Evolutionary conservation across 108 stramenopile species (phyloP).

Genomic region (Nitzschia putrida): DNA sequence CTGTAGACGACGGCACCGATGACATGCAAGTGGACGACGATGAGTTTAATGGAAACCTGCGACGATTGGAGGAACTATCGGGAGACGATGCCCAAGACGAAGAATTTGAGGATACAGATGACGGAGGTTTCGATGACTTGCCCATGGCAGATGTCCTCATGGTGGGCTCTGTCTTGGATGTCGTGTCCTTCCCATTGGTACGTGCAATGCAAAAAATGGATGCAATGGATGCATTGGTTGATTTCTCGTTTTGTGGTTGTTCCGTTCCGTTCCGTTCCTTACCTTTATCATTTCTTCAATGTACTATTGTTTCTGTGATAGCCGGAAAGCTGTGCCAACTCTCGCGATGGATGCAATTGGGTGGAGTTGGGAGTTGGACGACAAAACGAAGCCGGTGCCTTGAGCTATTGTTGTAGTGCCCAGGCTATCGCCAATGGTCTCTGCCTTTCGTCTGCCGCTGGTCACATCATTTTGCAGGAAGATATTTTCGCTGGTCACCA

Average conservation of each 20-base stretch:
- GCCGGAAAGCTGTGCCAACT: slow-evolving; percentile 70
- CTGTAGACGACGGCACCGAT: slow-evolving; percentile 25
- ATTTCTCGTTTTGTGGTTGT: not conserved
- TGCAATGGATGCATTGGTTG: slow-evolving; percentile 4
- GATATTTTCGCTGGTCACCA: slow-evolving; percentile 65
- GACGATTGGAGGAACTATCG: slow-evolving; percentile 4
- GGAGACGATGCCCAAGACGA: slow-evolving; percentile 35
- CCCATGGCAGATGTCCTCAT: slow-evolving; percentile 15
- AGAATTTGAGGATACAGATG: slow-evolving; percentile 24
- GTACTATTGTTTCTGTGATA: slow-evolving; percentile 5
- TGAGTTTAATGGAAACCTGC: slow-evolving; percentile 1
- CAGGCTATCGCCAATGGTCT: slow-evolving; percentile 70
- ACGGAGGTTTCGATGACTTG: not conserved
- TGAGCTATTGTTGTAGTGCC: slow-evolving; percentile 78
- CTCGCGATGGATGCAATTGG: slow-evolving; percentile 77
- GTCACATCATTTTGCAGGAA: slow-evolving; percentile 67
- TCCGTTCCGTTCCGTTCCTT: not conserved
- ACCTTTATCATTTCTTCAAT: not conserved
- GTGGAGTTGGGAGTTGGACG: slow-evolving; percentile 73
- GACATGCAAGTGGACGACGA: slow-evolving; percentile 20
- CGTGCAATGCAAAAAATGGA: too few relatives aligned
- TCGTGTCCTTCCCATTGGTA: slow-evolving; percentile 39
- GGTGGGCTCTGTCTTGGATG: slow-evolving; percentile 34
- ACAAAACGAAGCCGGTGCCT: slow-evolving; percentile 38
- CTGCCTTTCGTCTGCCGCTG: slow-evolving; percentile 49